These are phyloP conservation scores for Castanopsis chinensis DNA, from an alignment of 306 rosid species.

Conservation along the genomic window DNA sequence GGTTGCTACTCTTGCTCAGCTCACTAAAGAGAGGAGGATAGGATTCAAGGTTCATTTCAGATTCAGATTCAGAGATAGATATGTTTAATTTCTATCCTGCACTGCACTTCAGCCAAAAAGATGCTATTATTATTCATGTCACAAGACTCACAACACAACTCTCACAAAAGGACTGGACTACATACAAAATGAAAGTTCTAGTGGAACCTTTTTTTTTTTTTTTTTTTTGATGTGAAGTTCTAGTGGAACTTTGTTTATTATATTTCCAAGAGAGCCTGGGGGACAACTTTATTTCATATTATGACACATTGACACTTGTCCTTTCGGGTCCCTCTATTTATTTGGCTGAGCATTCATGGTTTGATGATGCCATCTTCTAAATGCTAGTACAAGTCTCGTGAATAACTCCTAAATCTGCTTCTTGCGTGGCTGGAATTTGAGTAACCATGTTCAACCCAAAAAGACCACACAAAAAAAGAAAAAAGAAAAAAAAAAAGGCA, in stretches of 20 bases:
- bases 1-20: background rate
- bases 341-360: background rate
- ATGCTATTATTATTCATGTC: background rate
- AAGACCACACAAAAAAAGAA: too few relatives aligned
- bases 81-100: background rate
- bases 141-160: too few relatives aligned
- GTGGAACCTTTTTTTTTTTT: too few relatives aligned
- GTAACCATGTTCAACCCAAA: too few relatives aligned
- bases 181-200: background rate
- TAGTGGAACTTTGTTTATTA: too few relatives aligned
- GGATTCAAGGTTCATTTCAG: slow-evolving; percentile 28
- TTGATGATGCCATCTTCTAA: too few relatives aligned
- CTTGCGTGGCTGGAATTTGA: too few relatives aligned
- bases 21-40: slow-evolving; percentile 53
- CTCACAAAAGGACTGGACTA: background rate
- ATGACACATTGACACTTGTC: background rate
- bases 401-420: too few relatives aligned
- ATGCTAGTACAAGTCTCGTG: too few relatives aligned
- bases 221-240: too few relatives aligned
- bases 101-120: background rate
- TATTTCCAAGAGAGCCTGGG: background rate
- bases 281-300: background rate
- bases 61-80: background rate
- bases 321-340: background rate
- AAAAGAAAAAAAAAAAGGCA: too few relatives aligned